Base-by-base conservation (phyloP, 257 asterid species). In the Solanum bulbocastanum region DNA sequence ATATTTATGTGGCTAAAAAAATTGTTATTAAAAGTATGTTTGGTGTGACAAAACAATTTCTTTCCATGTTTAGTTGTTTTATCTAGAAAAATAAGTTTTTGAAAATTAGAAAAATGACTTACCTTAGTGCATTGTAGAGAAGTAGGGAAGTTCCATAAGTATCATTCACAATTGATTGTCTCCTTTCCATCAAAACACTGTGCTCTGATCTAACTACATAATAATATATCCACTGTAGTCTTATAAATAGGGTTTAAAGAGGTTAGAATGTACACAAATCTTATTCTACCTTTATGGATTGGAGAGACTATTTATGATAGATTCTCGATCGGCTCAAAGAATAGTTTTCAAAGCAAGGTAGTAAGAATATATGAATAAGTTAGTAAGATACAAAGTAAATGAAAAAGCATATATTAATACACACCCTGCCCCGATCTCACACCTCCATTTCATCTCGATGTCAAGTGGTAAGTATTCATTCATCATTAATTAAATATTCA, bases 381-480 rank as follows among this genome's bases (percentile, higher is more conserved):
- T 8, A 58, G 5, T 4, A 58, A 58, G 66, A 58, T 58, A 58
- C 66, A 58, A 20, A 3, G 0, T 18, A 18, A 56, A 56, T 6
- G 11, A 56, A 56, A 0, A 56, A 56, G 7, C 11, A 2, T 56
- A 56, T 56, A 18, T 3, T 18, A 56, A 56, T 18, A 56, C n/a
- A 56, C n/a, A 22, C 66, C 25, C 8, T 65, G 1, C 72, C 72
- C 8, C 72, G 8, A 10, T 25, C 3, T 3, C 33, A n/a, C 72
- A 4, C 0, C 72, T n/a, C 32, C 4, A 0, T 65, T 65, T 65
- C 6, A 25, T 65, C 3, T 65, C 0, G 12, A 22, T 3, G 8
- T 0, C 16, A 25, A n/a, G 35, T 66, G 2, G 0, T 25, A 66
- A 25, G 2, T 66, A 25, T 27, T 12, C 0, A 11, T 2, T 25